These are phyloP conservation scores for Corinectria fuckeliana DNA, from an alignment of 2,329 filamentous ascomycete genomes.

Conservation along the genomic window DNA sequence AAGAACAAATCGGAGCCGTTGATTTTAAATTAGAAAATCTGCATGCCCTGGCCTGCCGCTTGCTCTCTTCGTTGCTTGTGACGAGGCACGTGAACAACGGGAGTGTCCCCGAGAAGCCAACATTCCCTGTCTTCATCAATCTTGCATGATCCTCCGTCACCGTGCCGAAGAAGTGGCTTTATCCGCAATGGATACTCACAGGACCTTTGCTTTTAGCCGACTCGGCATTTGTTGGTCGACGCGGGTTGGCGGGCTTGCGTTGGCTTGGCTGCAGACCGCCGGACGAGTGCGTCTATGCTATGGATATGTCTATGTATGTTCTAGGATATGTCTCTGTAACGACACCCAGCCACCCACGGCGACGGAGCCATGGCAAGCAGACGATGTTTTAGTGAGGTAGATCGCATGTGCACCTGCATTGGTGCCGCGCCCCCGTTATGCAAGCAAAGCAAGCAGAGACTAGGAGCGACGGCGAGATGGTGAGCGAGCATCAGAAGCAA, in stretches of 20 bases:
- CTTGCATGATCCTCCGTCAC: constrained; percentile 13
- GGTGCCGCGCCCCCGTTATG: constrained; percentile 2
- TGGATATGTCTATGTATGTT: too few relatives aligned
- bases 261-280: not conserved
- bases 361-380: not conserved
- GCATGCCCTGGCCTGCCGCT: not conserved
- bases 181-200: too few relatives aligned
- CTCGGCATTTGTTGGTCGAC: constrained; percentile 1
- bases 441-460: not conserved
- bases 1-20: constrained; percentile 10
- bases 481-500: not conserved
- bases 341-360: not conserved
- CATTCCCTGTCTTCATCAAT: constrained; percentile 18
- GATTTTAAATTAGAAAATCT: constrained; percentile 11
- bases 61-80: not conserved
- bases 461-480: not conserved
- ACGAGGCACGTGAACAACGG: constrained; percentile 8
- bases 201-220: too few relatives aligned
- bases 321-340: not conserved
- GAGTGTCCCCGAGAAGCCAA: constrained; percentile 1
- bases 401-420: constrained; percentile 18
- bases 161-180: not conserved
- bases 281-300: not conserved
- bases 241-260: not conserved
- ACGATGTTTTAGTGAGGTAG: constrained; percentile 1